These are phyloP conservation scores for Pseudevernia furfuracea DNA, from an alignment of 495 filamentous ascomycete species.

Conservation along the genomic window DNA sequence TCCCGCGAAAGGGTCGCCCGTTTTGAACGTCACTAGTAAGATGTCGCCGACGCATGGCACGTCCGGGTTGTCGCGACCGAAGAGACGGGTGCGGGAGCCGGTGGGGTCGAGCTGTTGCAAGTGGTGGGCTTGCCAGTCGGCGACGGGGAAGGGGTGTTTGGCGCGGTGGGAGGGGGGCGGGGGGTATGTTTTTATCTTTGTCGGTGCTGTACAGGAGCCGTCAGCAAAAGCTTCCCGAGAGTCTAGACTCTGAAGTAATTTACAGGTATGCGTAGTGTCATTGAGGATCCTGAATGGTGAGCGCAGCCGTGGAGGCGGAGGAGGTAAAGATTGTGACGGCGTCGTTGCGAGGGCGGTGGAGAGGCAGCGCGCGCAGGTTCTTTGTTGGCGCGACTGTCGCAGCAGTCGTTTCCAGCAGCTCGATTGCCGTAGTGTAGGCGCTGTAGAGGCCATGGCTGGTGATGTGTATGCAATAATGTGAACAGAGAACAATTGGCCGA, in stretches of 20 bases:
- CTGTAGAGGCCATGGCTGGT: slow-evolving; percentile 46
- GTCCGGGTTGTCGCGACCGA: slow-evolving; percentile 66
- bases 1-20: slow-evolving; percentile 83
- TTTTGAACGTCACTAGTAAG: slow-evolving; percentile 74
- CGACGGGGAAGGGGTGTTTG: slow-evolving; percentile 53
- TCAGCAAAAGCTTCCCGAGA: neutral
- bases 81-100: slow-evolving; percentile 71
- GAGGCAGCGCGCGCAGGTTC: slow-evolving; percentile 35
- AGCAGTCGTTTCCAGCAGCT: slow-evolving; percentile 57
- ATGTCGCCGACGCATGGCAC: slow-evolving; percentile 76
- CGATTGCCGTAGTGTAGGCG: slow-evolving; percentile 50
- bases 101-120: slow-evolving; percentile 70
- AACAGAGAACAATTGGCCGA: neutral
- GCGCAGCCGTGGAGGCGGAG: slow-evolving; percentile 18
- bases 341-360: slow-evolving; percentile 37
- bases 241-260: neutral
- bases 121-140: slow-evolving; percentile 54
- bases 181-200: slow-evolving; percentile 47
- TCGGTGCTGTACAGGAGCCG: slow-evolving; percentile 27
- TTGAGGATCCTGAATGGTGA: slow-evolving; percentile 15
- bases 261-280: slow-evolving; percentile 1
- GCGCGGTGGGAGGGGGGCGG: slow-evolving; percentile 41
- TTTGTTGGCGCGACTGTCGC: slow-evolving; percentile 39
- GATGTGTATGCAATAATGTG: neutral
- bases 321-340: slow-evolving; percentile 36